These are phyloP conservation scores for Lanzia echinophila DNA, from an alignment of 2,329 filamentous ascomycete species.

Conservation along the genomic window DNA sequence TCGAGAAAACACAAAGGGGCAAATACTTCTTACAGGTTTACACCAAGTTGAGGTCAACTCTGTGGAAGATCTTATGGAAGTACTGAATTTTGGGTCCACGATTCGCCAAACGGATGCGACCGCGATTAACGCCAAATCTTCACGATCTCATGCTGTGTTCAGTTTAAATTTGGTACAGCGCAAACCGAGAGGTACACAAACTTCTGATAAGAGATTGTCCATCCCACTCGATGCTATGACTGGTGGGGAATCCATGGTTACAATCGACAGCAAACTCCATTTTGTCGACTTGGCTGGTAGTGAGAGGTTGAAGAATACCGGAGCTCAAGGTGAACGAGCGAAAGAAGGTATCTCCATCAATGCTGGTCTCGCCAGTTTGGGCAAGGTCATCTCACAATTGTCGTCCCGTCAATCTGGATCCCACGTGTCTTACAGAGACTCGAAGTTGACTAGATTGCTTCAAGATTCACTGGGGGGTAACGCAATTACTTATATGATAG, in stretches of 20 bases:
- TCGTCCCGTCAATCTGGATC: slow-evolving; percentile 82
- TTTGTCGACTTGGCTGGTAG: slow-evolving; percentile 97
- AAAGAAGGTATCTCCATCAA: slow-evolving; percentile 98
- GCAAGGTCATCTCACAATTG: slow-evolving; percentile 96
- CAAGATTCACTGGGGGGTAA: slow-evolving; percentile 96
- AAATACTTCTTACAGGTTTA: slow-evolving; percentile 87
- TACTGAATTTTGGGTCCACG: slow-evolving; percentile 84
- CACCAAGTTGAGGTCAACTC: slow-evolving; percentile 85
- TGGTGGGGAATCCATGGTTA: slow-evolving; percentile 63
- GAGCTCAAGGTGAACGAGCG: slow-evolving; percentile 87
- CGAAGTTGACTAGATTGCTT: slow-evolving; percentile 87
- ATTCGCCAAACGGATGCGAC: slow-evolving; percentile 97
- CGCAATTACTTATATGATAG: slow-evolving; percentile 99
- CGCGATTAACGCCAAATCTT: slow-evolving; percentile 95
- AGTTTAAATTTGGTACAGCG: slow-evolving; percentile 89
- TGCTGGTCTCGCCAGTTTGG: slow-evolving; percentile 84
- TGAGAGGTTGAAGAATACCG: slow-evolving; percentile 94
- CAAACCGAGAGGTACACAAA: slow-evolving; percentile 54
- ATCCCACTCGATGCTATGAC: slow-evolving; percentile 77
- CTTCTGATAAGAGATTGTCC: slow-evolving; percentile 76
- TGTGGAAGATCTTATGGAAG: slow-evolving; percentile 82
- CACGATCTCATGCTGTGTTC: slow-evolving; percentile 94
- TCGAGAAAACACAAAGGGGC: slow-evolving; percentile 87
- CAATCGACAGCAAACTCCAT: slow-evolving; percentile 95
- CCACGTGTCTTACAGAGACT: slow-evolving; percentile 96